Evolutionary conservation across 1,284 basidiomycete genomes (phyloP), one percentile per base, ranked within the genome.

Genomic region (Singerocomus rubriflavus): DNA sequence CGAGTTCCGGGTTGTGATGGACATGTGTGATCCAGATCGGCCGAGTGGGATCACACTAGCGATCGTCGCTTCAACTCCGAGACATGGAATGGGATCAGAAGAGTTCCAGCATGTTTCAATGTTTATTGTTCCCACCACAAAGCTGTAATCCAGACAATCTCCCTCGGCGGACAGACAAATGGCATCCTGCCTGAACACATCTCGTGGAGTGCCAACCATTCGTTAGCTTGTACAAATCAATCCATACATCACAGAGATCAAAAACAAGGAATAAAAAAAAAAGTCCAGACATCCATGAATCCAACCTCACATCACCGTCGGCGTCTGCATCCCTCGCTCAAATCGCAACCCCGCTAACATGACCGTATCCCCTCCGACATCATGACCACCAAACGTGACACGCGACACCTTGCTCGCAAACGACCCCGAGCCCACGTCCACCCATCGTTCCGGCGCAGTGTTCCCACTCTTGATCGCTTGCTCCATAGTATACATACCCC

Each of bases 401-500:
- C 50, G 41, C 17, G 84, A 85, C 2, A 84, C 75, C 58, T 82
- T 84, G 57, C 70, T 77, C 6, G 75, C 72, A n/a, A 71, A 77
- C 12, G 67, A 57, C 4, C 67, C 60, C 37, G 67, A 60, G n/a
- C 60, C 66, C 14, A 71, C 63, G 5, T 74, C 70, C 46, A 75
- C 71, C 47, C 72, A 68, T 52, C 74, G 73, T 14, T 65, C 61
- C 21, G 75, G 70, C 42, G 77, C 70, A 44, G 61, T 57, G 51
- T 69, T 50, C 34, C 65, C 69, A 5, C 62, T 57, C 13, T 73
- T 65, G 29, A 73, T 52, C 16, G 76, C 73, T 1, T 71, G 76
- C 60, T 83, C 75, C 44, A 77, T 77, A 10, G 78, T 78, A 59
- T 88, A 88, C 21, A 75, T 72, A n/a, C 86, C 86, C 86, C 86